Evolutionary conservation across 495 filamentous ascomycete species (phyloP), one percentile per base, ranked within the genome.

Genomic region (Podospora anserina): DNA sequence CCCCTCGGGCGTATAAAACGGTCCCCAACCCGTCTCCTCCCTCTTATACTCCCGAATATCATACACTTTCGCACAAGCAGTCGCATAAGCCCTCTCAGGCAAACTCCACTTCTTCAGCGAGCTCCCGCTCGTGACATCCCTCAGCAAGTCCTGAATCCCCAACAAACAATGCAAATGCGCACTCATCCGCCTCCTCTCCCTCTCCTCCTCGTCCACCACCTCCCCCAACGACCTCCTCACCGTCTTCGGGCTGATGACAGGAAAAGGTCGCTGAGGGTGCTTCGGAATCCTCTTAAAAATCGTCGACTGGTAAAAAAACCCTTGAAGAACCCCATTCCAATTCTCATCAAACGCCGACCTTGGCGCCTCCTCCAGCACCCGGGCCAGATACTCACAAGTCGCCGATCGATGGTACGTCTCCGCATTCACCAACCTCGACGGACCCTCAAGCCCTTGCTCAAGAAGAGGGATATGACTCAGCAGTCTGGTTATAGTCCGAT

Each of bases 151-250:
- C n/a, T 9, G 6, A 20, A 58, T 58, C 23, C 55, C 55, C n/a
- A 20, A 87, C 28, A 89, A 78, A 55, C 82, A 84, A 68, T 90
- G 89, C 11, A 91, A 77, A 66, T 88, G 87, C 28, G 89, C 89
- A 64, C 85, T 87, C 60, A 80, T 75, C 72, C 90, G 88, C 23
- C 82, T 78, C n/a, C 81, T 69, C 23, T 66, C 69, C 16, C 61
- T 54, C 70, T 18, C 18, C 18, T 39, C 27, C 4, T 39, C 13
- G 75, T 68, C 66, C 1, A 20, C 18, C n/a, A 20, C 55, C n/a
- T 20, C n/a, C 23, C n/a, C 55, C n/a, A 20, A 2, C 23, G n/a
- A n/a, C 23, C n/a, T 27, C 27, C 9, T 4, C 2, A 13, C n/a
- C 1, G 3, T 2, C 39, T 20, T 26, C 15, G 39, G 39, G 15